Percentiles rank a stretch among this genome's conserved stretches.
phyloP scores from a whole-genome alignment of 1,139 yeast species.

The Blastobotrys arbuscula region DNA sequence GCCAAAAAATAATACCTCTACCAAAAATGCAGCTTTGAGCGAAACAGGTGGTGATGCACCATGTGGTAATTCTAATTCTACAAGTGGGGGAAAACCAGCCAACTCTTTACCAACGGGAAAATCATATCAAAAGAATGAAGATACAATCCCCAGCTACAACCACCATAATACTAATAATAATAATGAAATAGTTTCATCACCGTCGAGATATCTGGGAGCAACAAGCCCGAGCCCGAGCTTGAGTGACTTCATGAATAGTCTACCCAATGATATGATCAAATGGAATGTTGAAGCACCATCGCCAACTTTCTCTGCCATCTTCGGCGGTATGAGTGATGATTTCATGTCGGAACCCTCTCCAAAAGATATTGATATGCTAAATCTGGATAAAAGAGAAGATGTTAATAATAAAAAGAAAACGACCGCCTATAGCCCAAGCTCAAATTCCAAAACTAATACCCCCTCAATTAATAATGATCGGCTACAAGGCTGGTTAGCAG shows the following conservation, averaged over 20 bases:
- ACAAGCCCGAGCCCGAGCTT: conserved; percentile 1
- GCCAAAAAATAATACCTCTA: not conserved
- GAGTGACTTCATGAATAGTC: conserved; percentile 3
- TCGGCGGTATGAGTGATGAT: conserved; percentile 5
- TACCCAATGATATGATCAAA: not conserved
- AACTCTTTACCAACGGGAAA: not conserved
- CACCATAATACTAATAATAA: not conserved
- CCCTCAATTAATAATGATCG: not conserved
- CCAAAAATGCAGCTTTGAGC: no score
- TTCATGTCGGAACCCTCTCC: conserved; percentile 10
- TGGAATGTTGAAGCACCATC: conserved; percentile 3
- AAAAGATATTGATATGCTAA: conserved; percentile 9
- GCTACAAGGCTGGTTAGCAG: conserved; percentile 9
- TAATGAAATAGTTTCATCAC: not conserved
- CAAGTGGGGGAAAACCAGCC: not conserved
- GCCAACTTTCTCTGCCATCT: conserved; percentile 10
- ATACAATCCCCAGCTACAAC: not conserved
- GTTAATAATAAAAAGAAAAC: not conserved
- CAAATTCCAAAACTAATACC: not conserved
- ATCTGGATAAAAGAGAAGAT: not conserved
- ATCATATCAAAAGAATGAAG: not conserved
- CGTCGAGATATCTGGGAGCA: not conserved
- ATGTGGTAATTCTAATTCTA: not conserved
- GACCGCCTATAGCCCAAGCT: not conserved
- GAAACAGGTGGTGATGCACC: not conserved